Evolutionary conservation across 2,329 filamentous ascomycete genomes (phyloP).

Genomic region (Calonectria honghensis): DNA sequence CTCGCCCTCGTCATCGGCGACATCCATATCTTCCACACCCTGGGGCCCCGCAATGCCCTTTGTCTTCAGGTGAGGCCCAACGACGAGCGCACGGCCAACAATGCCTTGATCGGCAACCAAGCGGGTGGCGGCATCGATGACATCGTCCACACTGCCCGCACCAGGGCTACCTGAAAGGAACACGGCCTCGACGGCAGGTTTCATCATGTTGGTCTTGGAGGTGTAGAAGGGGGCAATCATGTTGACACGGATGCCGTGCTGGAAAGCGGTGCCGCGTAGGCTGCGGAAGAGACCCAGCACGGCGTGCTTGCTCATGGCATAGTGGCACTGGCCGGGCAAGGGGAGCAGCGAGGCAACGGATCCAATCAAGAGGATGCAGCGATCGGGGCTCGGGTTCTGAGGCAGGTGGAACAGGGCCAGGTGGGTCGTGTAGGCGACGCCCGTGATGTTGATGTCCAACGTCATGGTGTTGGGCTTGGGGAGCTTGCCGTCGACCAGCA

Average conservation of each 20-base stretch:
- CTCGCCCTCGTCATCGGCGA: slow-evolving; percentile 60
- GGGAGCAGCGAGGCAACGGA: slow-evolving; percentile 75
- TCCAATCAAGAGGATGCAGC: slow-evolving; percentile 78
- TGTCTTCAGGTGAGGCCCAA: slow-evolving; percentile 72
- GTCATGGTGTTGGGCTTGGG: slow-evolving; percentile 70
- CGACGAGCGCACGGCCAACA: slow-evolving; percentile 73
- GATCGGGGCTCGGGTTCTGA: slow-evolving; percentile 51
- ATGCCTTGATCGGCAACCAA: slow-evolving; percentile 76
- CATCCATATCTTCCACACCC: slow-evolving; percentile 57
- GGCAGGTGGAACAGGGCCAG: slow-evolving; percentile 72
- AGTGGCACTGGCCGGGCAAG: slow-evolving; percentile 69
- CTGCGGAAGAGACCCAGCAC: slow-evolving; percentile 79
- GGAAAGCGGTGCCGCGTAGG: slow-evolving; percentile 68
- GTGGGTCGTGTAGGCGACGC: slow-evolving; percentile 79
- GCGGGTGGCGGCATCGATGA: slow-evolving; percentile 78
- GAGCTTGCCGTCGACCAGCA: slow-evolving; percentile 64
- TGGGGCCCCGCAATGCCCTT: slow-evolving; percentile 52
- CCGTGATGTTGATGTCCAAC: slow-evolving; percentile 78
- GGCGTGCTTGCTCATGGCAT: slow-evolving; percentile 79
- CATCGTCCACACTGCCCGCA: slow-evolving; percentile 73
- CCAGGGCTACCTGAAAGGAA: slow-evolving; percentile 73
- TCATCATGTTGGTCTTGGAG: slow-evolving; percentile 74
- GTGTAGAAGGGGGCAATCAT: slow-evolving; percentile 81
- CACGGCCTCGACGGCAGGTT: slow-evolving; percentile 66
- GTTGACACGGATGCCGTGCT: slow-evolving; percentile 76